These are phyloP conservation scores for Clonostachys sp. DNA, from an alignment of 2,329 filamentous ascomycete species.

Conservation along the genomic window DNA sequence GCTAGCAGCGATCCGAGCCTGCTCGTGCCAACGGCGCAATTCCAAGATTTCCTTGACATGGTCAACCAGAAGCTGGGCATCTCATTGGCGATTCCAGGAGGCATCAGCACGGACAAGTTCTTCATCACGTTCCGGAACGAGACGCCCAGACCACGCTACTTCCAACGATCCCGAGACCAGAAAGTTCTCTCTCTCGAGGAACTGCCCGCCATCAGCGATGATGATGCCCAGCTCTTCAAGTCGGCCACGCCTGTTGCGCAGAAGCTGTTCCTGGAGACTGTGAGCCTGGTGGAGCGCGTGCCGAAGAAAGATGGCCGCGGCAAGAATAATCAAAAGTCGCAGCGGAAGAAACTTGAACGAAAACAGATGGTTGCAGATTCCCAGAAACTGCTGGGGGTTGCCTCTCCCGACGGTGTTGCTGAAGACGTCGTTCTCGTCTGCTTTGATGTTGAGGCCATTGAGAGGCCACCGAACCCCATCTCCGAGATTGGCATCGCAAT, in stretches of 20 bases:
- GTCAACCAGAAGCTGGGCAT: conserved; percentile 58
- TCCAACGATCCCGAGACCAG: conserved; percentile 50
- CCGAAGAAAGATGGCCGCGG: not conserved
- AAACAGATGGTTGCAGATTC: conserved; percentile 57
- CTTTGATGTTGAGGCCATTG: conserved; percentile 81
- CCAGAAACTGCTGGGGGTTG: conserved; percentile 67
- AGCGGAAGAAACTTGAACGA: conserved; percentile 41
- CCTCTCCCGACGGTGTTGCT: not conserved
- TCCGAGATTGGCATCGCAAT: conserved; percentile 85
- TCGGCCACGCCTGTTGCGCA: conserved; percentile 11
- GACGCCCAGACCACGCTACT: conserved; percentile 61
- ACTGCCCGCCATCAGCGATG: conserved; percentile 26
- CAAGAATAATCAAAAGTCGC: conserved; percentile 26
- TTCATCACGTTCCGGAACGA: conserved; percentile 56
- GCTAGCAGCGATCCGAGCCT: conserved; percentile 50
- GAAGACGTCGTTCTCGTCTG: conserved; percentile 58
- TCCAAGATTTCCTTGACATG: conserved; percentile 56
- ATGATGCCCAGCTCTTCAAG: conserved; percentile 23
- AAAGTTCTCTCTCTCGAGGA: conserved; percentile 20
- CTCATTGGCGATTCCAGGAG: conserved; percentile 52
- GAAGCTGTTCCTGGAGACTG: conserved; percentile 1
- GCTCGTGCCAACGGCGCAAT: conserved; percentile 63
- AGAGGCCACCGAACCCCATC: conserved; percentile 59
- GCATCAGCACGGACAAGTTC: conserved; percentile 49
- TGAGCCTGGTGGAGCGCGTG: not conserved